Base-by-base conservation (phyloP, 305 asterid species). In the Stenogyne calaminthoides region DNA sequence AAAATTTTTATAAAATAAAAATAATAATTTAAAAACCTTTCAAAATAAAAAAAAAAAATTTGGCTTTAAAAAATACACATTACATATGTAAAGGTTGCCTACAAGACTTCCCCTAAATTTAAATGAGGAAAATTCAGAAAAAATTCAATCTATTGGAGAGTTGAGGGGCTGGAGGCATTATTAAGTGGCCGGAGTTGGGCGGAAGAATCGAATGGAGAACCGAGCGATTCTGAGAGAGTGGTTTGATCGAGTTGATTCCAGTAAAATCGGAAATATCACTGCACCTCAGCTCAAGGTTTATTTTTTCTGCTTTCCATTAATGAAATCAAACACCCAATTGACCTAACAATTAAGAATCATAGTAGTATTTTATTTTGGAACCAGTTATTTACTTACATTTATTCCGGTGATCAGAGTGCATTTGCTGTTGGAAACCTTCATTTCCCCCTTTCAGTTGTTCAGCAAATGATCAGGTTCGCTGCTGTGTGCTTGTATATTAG, bases 221-320 rank as follows among this genome's bases (percentile, higher is more conserved):
- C 82, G 77, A 62, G 84, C 84, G 80, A 70, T 83, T 69, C 75
- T 89, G 34, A 83, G 78, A 59, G 96, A 91, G 80, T 89, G 97
- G 97, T 91, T 84, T 73, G 92, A 82, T 58, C 88, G 96, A 69
- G 97, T 91, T 77, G 97, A 91, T 84, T 86, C 93, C 20, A 74
- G 79, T 6, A 81, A 67, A 74, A 84, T 84, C 59, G 96, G 93
- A 66, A 80, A 78, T 78, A 86, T 91, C 74, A 87, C 92, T 63
- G 88, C 92, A 9, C 59, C 83, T 60, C 96, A 89, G 84, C 96
- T 91, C 73, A 80, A 91, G 97, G 97, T n/a, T 91, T 47, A 4
- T 20, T 3, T 57, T 66, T 71, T 47, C 34, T 44, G 64, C 42
- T 15, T 44, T n/a, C 7, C 14, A 16, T 61, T 49, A 22, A 37